Evolutionary conservation across 2,329 filamentous ascomycete species (phyloP).

Genomic region (Tolypocladium ovalisporum): DNA sequence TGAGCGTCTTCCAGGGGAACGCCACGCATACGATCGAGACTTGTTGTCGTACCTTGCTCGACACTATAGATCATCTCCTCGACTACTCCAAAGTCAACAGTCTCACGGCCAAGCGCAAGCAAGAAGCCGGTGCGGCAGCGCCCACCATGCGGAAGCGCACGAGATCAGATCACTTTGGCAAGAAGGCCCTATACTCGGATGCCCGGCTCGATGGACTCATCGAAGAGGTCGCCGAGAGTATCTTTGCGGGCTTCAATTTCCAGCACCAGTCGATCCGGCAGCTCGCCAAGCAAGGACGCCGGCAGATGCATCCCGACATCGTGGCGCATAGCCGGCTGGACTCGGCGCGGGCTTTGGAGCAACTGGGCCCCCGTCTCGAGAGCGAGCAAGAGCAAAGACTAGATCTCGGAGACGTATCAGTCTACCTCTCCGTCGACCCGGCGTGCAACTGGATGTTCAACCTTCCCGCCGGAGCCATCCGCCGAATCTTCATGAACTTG

Average conservation of each 20-base stretch:
- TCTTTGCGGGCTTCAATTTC: not conserved
- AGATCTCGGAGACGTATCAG: not conserved
- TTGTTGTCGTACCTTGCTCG: not conserved
- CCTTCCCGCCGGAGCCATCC: not conserved
- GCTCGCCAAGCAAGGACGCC: not conserved
- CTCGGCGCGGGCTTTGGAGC: not conserved
- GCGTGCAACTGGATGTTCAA: not conserved
- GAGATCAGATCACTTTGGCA: not conserved
- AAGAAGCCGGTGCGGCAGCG: not conserved
- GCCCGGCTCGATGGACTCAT: not conserved
- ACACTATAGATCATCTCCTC: not conserved
- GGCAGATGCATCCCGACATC: not conserved
- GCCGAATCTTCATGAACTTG: not conserved
- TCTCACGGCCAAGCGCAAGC: not conserved
- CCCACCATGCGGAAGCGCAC: not conserved
- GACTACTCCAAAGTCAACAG: not conserved
- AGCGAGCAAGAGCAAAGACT: not conserved
- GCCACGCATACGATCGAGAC: not conserved
- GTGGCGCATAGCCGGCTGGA: not conserved
- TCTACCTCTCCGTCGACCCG: not conserved
- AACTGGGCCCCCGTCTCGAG: not conserved
- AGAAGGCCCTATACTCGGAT: not conserved
- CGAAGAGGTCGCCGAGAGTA: not conserved
- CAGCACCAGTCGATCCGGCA: not conserved
- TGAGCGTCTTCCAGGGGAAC: not conserved